phyloP scores from a whole-genome alignment of 257 asterid genomes.

The Rubia yunnanensis region DNA sequence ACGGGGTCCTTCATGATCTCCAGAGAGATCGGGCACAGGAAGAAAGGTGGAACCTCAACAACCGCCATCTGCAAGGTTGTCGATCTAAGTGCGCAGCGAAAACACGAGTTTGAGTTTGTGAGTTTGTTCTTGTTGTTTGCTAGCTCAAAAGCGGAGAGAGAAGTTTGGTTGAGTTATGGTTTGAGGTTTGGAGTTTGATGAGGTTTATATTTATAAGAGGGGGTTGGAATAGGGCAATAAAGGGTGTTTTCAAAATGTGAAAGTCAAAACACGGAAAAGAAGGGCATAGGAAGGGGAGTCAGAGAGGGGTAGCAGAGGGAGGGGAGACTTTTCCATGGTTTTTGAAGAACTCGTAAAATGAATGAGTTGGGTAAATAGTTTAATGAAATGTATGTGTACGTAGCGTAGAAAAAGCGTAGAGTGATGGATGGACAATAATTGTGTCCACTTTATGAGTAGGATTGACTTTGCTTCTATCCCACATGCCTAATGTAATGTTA shows the following conservation, averaged over 20 bases:
- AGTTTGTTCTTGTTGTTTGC: slow-evolving; percentile 11
- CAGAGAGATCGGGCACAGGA: slow-evolving; percentile 72
- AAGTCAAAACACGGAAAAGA: slow-evolving; percentile 50
- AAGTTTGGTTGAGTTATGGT: slow-evolving; percentile 11
- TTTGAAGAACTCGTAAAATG: slow-evolving; percentile 9
- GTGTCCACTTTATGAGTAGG: slow-evolving; percentile 4
- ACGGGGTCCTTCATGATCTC: slow-evolving; percentile 88
- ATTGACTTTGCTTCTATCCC: slow-evolving; percentile 9
- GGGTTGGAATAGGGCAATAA: no score
- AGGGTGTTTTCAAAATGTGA: slow-evolving; percentile 14
- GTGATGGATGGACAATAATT: neutral
- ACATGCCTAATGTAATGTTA: neutral
- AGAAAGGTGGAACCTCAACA: slow-evolving; percentile 61
- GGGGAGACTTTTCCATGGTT: slow-evolving; percentile 12
- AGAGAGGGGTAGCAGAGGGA: slow-evolving; percentile 13
- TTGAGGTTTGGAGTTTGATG: slow-evolving; percentile 8
- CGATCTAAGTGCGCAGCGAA: no score
- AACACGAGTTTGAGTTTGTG: no score
- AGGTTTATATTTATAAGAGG: slow-evolving; percentile 5
- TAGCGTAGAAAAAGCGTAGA: neutral
- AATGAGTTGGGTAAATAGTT: neutral
- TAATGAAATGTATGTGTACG: neutral
- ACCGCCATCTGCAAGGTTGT: slow-evolving; percentile 25
- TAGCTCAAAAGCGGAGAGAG: slow-evolving; percentile 8
- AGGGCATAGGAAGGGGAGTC: neutral